Base-by-base conservation (phyloP, 2,329 filamentous ascomycete species). In the Ophiostoma quercus region DNA sequence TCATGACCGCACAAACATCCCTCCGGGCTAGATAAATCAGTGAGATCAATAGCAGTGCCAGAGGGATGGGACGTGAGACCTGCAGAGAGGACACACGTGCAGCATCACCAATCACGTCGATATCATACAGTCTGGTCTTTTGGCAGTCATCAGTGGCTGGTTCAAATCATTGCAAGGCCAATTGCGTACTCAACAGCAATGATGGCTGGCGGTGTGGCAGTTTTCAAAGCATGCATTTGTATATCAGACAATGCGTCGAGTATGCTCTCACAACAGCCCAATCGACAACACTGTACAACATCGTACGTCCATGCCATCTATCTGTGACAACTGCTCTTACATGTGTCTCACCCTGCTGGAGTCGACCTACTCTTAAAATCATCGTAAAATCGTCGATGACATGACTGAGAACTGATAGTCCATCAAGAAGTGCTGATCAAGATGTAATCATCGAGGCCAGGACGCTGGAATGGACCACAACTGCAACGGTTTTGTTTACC, bases 301-400 rank as follows among this genome's bases (percentile, higher is more conserved):
- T 47, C 19, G 43, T 47, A 22, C 51, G 9, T 57, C 51, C 43
- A 47, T 57, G 51, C n/a, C n/a, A 57, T 57, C 51, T 57, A 57
- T 57, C 22, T 57, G 51, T 57, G 11, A 57, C n/a, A 12, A 22
- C 22, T 14, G 8, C 51, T 57, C 51, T 25, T 25, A 57, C n/a
- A 22, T 2, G 51, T 57, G n/a, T 57, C 51, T 22, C 51, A 57
- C 43, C 19, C 43, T 43, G 41, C 41, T 19, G 6, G 41, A 19
- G 14, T 5, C 41, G 16, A 3, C 14, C 41, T 43, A 14, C 6
- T 43, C 1, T 14, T 14, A 39, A 29, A 29, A 29, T 29, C 25
- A 29, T 29, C 25, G 25, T 43, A 14, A 43, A 19, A 43, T 14
- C 12, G 16, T 43, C 41, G 41, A 43, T 43, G 41, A 19, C 41